Base-by-base conservation (phyloP, 495 filamentous ascomycete genomes). In the Rusavskia elegans region DNA sequence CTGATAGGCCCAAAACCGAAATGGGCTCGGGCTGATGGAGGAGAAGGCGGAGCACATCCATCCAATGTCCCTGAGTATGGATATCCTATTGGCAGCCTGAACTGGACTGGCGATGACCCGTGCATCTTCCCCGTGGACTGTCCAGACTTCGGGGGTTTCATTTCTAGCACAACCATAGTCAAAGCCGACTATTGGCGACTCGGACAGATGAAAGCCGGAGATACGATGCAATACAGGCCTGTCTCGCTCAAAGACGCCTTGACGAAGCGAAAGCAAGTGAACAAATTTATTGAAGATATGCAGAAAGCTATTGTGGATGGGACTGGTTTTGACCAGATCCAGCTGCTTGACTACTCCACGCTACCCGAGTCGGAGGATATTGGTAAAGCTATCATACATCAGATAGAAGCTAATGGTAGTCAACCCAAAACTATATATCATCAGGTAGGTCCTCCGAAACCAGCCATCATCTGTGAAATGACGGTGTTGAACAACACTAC, bases 21-120 rank as follows among this genome's bases (percentile, higher is more conserved):
- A 57, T 83, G 73, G 71, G 73, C 74, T 27, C 65, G 79, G 21
- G 59, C 64, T 17, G 71, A 79, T 57, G 79, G 79, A 19, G 78
- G 77, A 11, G 78, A 80, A 36, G 79, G 76, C 19, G 79, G 79
- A 0, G 62, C 70, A 4, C 79, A 83, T 60, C 79, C 79, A 0
- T 71, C 66, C 14, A 81, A 83, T 54, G 57, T 79, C 5, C 64
- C 77, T 19, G 78, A 83, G 50, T 81, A 78, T 59, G 76, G 75
- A 8, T 81, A 81, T 60, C 68, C 72, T 1, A 65, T 68, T 1
- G 75, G 77, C 1, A 65, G 70, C 0, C 50, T 80, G 14, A 80
- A 79, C 55, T 81, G 72, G 70, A 78, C 73, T 0, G 78, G 78
- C 3, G 77, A 80, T 50, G 71, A 73, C 45, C 67, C 74, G 8